These are phyloP conservation scores for Talaromyces thailandensis DNA, from an alignment of 495 filamentous ascomycete species.

Conservation along the genomic window DNA sequence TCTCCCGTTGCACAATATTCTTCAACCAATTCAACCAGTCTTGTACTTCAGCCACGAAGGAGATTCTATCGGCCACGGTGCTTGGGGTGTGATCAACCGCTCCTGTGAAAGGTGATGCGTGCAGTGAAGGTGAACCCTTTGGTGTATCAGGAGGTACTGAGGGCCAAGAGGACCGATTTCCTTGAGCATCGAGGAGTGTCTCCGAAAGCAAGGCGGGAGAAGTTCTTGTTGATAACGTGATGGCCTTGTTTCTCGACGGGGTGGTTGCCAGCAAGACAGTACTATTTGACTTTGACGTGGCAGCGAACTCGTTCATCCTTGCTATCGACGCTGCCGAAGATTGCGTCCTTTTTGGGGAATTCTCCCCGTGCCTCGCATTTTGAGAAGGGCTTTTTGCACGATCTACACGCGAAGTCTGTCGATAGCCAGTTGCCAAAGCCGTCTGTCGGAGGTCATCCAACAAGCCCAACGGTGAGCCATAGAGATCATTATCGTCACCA, in stretches of 20 bases:
- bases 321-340: not conserved
- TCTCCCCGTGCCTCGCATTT: not conserved
- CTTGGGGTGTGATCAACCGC: not conserved
- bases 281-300: constrained; percentile 21
- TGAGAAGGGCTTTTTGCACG: not conserved
- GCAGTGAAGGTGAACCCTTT: not conserved
- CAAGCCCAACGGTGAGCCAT: constrained; percentile 25
- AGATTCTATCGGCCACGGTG: not conserved
- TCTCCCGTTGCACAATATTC: constrained; percentile 14
- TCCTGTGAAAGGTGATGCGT: not conserved
- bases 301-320: constrained; percentile 17
- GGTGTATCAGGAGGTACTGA: constrained; percentile 7
- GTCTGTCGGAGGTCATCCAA: constrained; percentile 19
- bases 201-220: constrained; percentile 35
- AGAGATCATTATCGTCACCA: constrained; percentile 26
- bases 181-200: constrained; percentile 29
- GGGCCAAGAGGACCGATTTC: constrained; percentile 14
- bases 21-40: constrained; percentile 31
- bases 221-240: constrained; percentile 13
- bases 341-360: not conserved
- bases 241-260: constrained; percentile 4
- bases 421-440: constrained; percentile 8
- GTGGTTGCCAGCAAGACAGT: constrained; percentile 21
- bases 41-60: constrained; percentile 18
- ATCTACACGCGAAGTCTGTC: not conserved